phyloP scores from a whole-genome alignment of 192 early-diverging fungal genomes.

The Spinellus fusiger region DNA sequence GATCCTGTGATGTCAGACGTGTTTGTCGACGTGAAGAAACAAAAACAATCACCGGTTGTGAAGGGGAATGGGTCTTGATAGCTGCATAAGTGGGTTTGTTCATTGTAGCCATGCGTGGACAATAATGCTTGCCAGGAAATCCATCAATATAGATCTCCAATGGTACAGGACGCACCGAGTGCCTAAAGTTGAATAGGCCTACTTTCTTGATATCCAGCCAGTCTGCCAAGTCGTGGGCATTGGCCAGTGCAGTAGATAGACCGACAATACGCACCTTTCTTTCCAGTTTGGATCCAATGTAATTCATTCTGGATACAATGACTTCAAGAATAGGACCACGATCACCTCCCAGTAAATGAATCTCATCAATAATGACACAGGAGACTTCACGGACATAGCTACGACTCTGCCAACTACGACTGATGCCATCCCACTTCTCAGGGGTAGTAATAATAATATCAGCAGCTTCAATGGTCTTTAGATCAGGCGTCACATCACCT shows the following conservation, averaged over 20 bases:
- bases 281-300: slow-evolving; percentile 77
- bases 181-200: slow-evolving; percentile 95
- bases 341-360: slow-evolving; percentile 94
- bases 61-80: slow-evolving; percentile 90
- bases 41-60: slow-evolving; percentile 94
- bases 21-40: slow-evolving; percentile 97
- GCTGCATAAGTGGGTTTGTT: slow-evolving; percentile 95
- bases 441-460: slow-evolving; percentile 99
- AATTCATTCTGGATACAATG: slow-evolving; percentile 97
- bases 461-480: slow-evolving; percentile 74
- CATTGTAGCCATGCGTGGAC: slow-evolving; percentile 98
- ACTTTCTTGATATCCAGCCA: slow-evolving; percentile 88
- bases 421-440: slow-evolving; percentile 98
- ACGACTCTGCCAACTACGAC: slow-evolving; percentile 86
- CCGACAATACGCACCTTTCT: slow-evolving; percentile 87
- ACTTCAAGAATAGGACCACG: slow-evolving; percentile 96
- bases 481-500: slow-evolving; percentile 92
- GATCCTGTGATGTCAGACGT: slow-evolving; percentile 91
- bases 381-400: slow-evolving; percentile 85
- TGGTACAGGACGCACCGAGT: slow-evolving; percentile 95
- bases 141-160: slow-evolving; percentile 97
- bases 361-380: slow-evolving; percentile 96
- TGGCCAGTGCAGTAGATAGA: slow-evolving; percentile 93
- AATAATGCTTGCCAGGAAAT: slow-evolving; percentile 94
- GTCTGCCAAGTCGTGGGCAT: slow-evolving; percentile 91